Evolutionary conservation across 371 early-diverging fungal genomes (phyloP).

Genomic region (Dichotomocladium elegans): DNA sequence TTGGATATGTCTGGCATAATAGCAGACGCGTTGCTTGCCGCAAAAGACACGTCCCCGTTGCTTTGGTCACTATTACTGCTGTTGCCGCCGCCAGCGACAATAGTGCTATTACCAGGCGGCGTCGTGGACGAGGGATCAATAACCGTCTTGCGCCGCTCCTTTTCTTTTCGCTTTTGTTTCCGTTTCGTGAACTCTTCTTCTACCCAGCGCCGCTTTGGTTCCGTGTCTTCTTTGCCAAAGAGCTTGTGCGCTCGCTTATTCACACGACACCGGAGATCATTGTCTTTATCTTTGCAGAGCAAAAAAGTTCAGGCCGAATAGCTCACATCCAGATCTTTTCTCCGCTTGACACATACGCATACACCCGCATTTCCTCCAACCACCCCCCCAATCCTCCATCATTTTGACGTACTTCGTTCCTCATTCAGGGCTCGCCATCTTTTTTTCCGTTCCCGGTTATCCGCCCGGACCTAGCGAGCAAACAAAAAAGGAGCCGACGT

Average conservation of each 20-base stretch:
- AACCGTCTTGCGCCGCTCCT: slow-evolving; percentile 51
- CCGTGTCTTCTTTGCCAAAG: slow-evolving; percentile 63
- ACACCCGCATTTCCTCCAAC: too few relatives aligned
- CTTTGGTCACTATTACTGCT: neutral
- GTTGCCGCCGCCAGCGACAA: neutral
- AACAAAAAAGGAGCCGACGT: too few relatives aligned
- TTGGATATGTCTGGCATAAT: slow-evolving; percentile 30
- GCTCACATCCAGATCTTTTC: neutral
- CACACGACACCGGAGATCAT: slow-evolving; percentile 77
- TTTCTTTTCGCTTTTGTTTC: slow-evolving; percentile 63
- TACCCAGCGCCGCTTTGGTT: slow-evolving; percentile 65
- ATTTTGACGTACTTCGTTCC: slow-evolving; percentile 64
- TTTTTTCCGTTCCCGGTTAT: slow-evolving; percentile 78
- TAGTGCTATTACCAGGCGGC: neutral
- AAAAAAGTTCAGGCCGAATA: neutral
- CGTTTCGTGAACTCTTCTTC: slow-evolving; percentile 72
- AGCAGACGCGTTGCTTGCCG: too few relatives aligned
- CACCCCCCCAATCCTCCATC: too few relatives aligned
- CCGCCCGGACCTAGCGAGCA: slow-evolving; percentile 53
- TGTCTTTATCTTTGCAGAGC: slow-evolving; percentile 82
- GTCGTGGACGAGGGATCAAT: slow-evolving; percentile 2
- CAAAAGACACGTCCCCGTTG: neutral
- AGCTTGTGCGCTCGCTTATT: slow-evolving; percentile 74
- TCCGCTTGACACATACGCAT: neutral
- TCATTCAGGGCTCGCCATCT: slow-evolving; percentile 75